phyloP scores from a whole-genome alignment of 2,329 filamentous ascomycete genomes.

The Geoglossum cookeanum region DNA sequence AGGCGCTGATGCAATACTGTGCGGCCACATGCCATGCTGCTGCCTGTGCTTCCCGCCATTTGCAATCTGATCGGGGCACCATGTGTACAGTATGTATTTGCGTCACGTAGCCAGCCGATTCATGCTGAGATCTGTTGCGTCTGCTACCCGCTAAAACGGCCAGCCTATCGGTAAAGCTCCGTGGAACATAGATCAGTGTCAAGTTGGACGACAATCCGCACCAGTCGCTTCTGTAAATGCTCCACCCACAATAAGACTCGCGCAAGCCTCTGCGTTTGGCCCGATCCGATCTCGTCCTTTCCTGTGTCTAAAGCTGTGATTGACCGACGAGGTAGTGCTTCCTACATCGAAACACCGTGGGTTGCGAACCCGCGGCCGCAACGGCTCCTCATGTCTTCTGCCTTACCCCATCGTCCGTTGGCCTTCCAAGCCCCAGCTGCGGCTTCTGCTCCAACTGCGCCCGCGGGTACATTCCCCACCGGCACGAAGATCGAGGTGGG shows the following conservation, averaged over 20 bases:
- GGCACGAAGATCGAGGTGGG: constrained; percentile 96
- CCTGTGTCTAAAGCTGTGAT: neutral
- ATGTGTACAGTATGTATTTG: neutral
- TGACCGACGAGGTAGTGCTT: neutral
- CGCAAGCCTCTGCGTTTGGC: neutral
- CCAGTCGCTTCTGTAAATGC: neutral
- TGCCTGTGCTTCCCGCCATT: neutral
- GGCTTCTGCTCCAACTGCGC: constrained; percentile 11
- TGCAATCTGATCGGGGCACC: neutral
- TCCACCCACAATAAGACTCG: neutral
- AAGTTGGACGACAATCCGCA: neutral
- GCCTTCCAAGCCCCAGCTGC: constrained; percentile 17
- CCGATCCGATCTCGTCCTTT: neutral
- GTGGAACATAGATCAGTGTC: no score
- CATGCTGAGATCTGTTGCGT: neutral
- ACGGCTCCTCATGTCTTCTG: constrained; percentile 17
- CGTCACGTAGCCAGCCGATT: neutral
- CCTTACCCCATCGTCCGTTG: constrained; percentile 19
- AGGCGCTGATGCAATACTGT: neutral
- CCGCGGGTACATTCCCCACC: constrained; percentile 75
- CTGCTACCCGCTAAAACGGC: neutral
- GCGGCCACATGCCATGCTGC: neutral
- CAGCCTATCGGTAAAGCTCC: constrained; percentile 2
- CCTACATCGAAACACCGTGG: neutral
- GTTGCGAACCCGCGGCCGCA: neutral